phyloP scores from a whole-genome alignment of 306 rosid species.

The Senna siamea region DNA sequence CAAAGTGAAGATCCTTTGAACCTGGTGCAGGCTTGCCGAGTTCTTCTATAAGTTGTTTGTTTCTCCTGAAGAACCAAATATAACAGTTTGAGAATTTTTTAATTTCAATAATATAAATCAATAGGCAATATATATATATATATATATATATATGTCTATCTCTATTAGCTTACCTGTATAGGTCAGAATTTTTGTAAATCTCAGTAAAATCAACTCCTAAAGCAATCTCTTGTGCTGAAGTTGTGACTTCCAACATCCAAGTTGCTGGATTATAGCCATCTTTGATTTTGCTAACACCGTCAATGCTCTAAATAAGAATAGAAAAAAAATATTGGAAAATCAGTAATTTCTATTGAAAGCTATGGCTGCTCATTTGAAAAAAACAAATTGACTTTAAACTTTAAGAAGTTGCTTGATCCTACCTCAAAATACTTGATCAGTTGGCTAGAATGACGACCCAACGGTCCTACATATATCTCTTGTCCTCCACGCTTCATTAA shows the following conservation, averaged over 20 bases:
- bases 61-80: constrained; percentile 60
- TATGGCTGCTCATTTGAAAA: background rate
- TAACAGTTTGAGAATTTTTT: constrained; percentile 24
- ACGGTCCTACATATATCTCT: constrained; percentile 75
- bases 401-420: background rate
- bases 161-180: constrained; percentile 47
- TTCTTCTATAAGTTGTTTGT: constrained; percentile 68
- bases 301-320: constrained; percentile 46
- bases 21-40: constrained; percentile 59
- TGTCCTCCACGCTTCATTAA: constrained; percentile 78
- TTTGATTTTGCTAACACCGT: constrained; percentile 66
- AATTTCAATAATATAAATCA: constrained; percentile 5
- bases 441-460: constrained; percentile 66
- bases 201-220: constrained; percentile 68
- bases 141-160: background rate
- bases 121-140: constrained; percentile 1
- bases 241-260: constrained; percentile 86
- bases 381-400: background rate
- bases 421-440: constrained; percentile 67
- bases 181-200: constrained; percentile 59
- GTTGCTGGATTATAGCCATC: constrained; percentile 91
- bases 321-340: constrained; percentile 17
- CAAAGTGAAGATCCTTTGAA: constrained; percentile 68
- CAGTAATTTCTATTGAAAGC: constrained; percentile 2
- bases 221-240: constrained; percentile 58